Conservation (phyloP, 768 basidiomycete species). For the Russula dissimulans region DNA sequence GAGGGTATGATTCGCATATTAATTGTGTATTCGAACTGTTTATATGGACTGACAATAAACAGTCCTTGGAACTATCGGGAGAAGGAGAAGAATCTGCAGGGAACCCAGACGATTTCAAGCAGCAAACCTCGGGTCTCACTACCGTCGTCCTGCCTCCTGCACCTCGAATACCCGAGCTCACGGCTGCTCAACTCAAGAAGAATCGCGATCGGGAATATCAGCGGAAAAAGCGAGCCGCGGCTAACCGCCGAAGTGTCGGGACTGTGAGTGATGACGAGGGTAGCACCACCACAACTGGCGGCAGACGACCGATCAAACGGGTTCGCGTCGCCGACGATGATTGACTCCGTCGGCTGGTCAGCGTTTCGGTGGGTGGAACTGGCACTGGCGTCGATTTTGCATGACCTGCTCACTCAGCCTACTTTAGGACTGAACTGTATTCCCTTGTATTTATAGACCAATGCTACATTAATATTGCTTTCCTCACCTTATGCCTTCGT, state of each 20-base stretch:
- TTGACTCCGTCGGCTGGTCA: not conserved
- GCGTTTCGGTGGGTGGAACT: not conserved
- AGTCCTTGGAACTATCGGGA: slow-evolving; percentile 70
- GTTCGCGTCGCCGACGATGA: slow-evolving; percentile 53
- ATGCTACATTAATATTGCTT: not conserved
- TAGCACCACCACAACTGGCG: slow-evolving; percentile 29
- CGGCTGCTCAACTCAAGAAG: slow-evolving; percentile 67
- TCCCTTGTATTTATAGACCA: slow-evolving; percentile 11
- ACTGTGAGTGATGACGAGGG: slow-evolving; percentile 69
- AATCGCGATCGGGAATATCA: slow-evolving; percentile 76
- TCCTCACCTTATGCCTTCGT: not conserved
- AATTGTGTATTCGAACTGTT: not conserved
- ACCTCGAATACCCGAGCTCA: slow-evolving; percentile 54
- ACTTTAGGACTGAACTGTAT: not conserved
- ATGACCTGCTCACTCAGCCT: not conserved
- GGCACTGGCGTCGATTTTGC: not conserved
- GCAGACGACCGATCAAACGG: slow-evolving; percentile 59
- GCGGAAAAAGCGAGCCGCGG: slow-evolving; percentile 59
- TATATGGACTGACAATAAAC: slow-evolving; percentile 8
- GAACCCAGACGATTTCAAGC: slow-evolving; percentile 59
- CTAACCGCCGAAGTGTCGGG: slow-evolving; percentile 52
- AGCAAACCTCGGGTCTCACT: slow-evolving; percentile 62
- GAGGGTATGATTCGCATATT: slow-evolving; percentile 40
- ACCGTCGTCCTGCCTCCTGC: slow-evolving; percentile 74
- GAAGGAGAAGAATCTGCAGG: slow-evolving; percentile 58